phyloP scores from a whole-genome alignment of 805 yeast species.

The Pichia rugopelliculosa region DNA sequence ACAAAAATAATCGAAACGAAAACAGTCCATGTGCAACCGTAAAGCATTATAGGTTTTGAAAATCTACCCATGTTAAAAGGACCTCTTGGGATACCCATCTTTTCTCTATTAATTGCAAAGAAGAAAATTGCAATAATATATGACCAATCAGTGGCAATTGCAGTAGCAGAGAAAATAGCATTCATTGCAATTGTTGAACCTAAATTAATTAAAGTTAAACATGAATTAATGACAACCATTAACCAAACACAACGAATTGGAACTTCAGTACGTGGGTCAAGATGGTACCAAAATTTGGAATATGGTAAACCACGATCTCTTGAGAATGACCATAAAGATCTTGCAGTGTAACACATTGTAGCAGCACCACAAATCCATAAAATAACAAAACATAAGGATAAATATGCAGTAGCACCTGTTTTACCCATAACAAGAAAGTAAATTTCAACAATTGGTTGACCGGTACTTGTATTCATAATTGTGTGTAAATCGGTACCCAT shows the following conservation, averaged over 20 bases:
- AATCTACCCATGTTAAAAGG: slow-evolving; percentile 38
- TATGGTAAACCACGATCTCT: slow-evolving; percentile 49
- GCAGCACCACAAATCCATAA: slow-evolving; percentile 49
- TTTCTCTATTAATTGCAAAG: slow-evolving; percentile 36
- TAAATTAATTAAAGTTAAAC: slow-evolving; percentile 37
- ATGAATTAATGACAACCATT: slow-evolving; percentile 34
- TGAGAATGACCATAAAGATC: slow-evolving; percentile 51
- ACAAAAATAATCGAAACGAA: slow-evolving; percentile 41
- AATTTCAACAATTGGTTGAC: slow-evolving; percentile 48
- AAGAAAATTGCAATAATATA: slow-evolving; percentile 39
- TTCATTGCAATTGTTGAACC: slow-evolving; percentile 41
- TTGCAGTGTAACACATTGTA: slow-evolving; percentile 40
- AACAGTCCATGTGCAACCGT: slow-evolving; percentile 38
- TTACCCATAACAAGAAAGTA: slow-evolving; percentile 45
- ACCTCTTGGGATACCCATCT: slow-evolving; percentile 38
- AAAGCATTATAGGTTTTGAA: slow-evolving; percentile 33
- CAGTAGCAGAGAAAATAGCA: slow-evolving; percentile 47
- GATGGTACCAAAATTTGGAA: slow-evolving; percentile 35
- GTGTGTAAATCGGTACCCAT: slow-evolving; percentile 34
- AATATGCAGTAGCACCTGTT: slow-evolving; percentile 44
- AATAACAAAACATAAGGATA: slow-evolving; percentile 41
- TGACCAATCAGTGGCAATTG: slow-evolving; percentile 42
- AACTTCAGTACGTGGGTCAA: slow-evolving; percentile 33
- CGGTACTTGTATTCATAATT: slow-evolving; percentile 30
- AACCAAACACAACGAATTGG: slow-evolving; percentile 40